Conservation (phyloP, 345 rosid species). For the Arabis hirsuta region DNA sequence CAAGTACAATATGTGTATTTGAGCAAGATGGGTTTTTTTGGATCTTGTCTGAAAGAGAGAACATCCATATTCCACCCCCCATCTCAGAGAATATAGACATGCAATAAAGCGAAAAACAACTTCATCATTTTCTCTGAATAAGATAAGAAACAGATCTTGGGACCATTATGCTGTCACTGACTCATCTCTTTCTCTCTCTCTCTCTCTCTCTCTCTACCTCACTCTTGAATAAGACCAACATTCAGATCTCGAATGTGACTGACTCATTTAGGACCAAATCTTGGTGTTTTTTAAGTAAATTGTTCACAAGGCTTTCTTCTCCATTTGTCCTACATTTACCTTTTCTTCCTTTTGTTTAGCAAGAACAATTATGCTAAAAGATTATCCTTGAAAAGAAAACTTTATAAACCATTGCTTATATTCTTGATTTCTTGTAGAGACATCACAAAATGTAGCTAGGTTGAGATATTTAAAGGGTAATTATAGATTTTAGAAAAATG, state of each 20-base stretch:
- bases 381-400: too few relatives aligned
- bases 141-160: slow-evolving; percentile 25
- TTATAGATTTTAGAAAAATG: too few relatives aligned
- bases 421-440: neutral
- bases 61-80: neutral
- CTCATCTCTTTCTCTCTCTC: slow-evolving; percentile 10
- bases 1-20: slow-evolving; percentile 8
- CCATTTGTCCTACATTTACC: neutral
- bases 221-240: slow-evolving; percentile 21
- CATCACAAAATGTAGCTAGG: neutral
- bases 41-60: slow-evolving; percentile 26
- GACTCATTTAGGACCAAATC: neutral
- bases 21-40: slow-evolving; percentile 28
- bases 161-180: slow-evolving; percentile 31
- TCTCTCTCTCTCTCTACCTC: neutral
- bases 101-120: slow-evolving; percentile 14
- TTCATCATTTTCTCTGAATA: neutral
- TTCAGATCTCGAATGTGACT: slow-evolving; percentile 23
- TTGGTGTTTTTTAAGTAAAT: neutral
- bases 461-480: too few relatives aligned
- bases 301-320: neutral
- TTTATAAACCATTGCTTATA: neutral
- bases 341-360: neutral
- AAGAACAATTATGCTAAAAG: neutral
- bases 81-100: slow-evolving; percentile 22